Evolutionary conservation across 345 rosid species (phyloP), one percentile per base, ranked within the genome.

Genomic region (Clausena lansium): DNA sequence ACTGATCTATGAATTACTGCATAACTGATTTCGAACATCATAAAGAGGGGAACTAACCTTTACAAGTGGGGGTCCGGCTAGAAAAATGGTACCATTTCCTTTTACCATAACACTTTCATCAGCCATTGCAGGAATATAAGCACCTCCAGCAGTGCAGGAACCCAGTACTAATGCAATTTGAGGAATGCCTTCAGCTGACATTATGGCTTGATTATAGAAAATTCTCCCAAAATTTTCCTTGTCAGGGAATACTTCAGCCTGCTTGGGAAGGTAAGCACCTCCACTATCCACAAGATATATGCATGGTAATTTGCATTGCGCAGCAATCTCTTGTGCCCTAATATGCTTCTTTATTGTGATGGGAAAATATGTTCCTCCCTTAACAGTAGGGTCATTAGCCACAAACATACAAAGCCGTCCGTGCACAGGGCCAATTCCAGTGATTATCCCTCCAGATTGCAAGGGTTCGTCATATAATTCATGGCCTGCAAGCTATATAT

Each of bases 41-140:
- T 54, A 70, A 78, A 30, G 64, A 27, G 71, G 25, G 32, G 71
- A 70, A 83, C 80, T 74, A 54, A 95, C 99, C 94, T 93, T 93
- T 57, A 95, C 98, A 81, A 93, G 94, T 24, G 97, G 98, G 64
- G 98, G 99, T 81, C 98, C 99, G 36, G 99, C 99, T 61, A 93
- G 86, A 88, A 95, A 95, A 80, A 93, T 92, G 65, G 99, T 95
- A 59, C 96, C 98, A 85, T 95, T 95, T 76, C 97, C 97, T 87
- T 93, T 92, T 70, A 95, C 99, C 99, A 93, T 95, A 9, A 95
- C 96, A 89, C 99, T 95, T 70, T 93, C 97, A 81, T 95, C 99
- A 45, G 99, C 99, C 98, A 95, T 95, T 45, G 99, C 98, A 81
- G 99, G 98, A 67, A 93, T 95, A 86, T 95, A 95, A 32, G 99